These are phyloP conservation scores for Eutypa lata DNA, from an alignment of 2,329 filamentous ascomycete species.

Conservation along the genomic window DNA sequence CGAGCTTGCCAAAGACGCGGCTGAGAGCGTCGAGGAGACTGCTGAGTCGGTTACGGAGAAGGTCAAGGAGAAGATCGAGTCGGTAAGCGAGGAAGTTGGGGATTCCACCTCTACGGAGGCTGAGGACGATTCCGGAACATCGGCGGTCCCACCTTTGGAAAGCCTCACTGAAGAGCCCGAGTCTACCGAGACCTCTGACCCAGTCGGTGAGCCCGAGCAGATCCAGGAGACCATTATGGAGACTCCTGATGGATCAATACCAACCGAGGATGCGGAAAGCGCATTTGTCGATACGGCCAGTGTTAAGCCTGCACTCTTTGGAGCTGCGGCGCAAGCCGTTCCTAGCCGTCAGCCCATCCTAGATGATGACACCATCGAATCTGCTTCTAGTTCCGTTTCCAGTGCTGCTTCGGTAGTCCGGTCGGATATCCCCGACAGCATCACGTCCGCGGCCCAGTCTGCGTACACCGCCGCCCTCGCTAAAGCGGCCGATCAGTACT, in stretches of 20 bases:
- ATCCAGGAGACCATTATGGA: conserved; percentile 34
- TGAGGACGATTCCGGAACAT: conserved; percentile 15
- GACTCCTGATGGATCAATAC: conserved; percentile 18
- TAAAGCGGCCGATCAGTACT: conserved; percentile 65
- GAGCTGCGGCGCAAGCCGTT: conserved; percentile 49
- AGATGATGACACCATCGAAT: conserved; percentile 43
- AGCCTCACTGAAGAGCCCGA: conserved; percentile 25
- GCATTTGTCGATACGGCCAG: conserved; percentile 20
- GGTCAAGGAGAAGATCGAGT: conserved; percentile 3
- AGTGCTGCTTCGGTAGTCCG: conserved; percentile 31
- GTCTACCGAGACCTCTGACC: conserved; percentile 19
- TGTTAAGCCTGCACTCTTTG: conserved; percentile 47
- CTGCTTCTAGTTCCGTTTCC: conserved; percentile 33
- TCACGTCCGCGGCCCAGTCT: conserved; percentile 45
- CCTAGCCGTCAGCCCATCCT: conserved; percentile 47
- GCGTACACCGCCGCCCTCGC: conserved; percentile 65
- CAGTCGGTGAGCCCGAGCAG: conserved; percentile 22
- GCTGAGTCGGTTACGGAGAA: conserved; percentile 5
- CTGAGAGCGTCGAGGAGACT: conserved; percentile 15
- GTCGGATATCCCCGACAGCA: conserved; percentile 33
- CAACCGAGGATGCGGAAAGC: neutral
- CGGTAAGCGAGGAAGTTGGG: conserved; percentile 17
- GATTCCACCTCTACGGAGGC: conserved; percentile 23
- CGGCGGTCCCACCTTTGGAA: conserved; percentile 16
- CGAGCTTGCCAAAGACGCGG: conserved; percentile 23